phyloP scores from a whole-genome alignment of 208 protist species.

The Porcisia hertigi region DNA sequence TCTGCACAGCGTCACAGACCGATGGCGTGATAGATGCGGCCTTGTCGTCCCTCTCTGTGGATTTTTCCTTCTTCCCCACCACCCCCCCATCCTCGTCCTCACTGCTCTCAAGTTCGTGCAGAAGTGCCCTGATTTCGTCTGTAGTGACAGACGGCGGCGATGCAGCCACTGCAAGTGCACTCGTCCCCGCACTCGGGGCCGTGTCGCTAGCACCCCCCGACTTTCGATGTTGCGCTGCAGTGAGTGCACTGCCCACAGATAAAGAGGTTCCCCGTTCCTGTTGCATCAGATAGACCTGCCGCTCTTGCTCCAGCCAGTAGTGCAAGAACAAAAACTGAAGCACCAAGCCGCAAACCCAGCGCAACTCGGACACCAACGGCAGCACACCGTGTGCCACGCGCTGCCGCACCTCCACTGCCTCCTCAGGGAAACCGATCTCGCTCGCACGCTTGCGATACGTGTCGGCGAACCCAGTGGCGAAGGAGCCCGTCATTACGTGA shows the following conservation, averaged over 20 bases:
- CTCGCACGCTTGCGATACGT: constrained; percentile 83
- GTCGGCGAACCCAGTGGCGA: constrained; percentile 46
- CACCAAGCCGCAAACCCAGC: constrained; percentile 71
- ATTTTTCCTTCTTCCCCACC: not conserved
- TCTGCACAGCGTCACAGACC: not conserved
- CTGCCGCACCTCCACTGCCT: constrained; percentile 88
- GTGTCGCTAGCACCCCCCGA: not conserved
- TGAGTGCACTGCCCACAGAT: not conserved
- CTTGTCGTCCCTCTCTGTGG: not conserved
- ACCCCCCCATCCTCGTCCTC: not conserved
- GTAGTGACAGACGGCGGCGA: constrained; percentile 28
- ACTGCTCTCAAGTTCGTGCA: constrained; percentile 41
- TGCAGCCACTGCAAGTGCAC: not conserved
- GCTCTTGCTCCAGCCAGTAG: constrained; percentile 81
- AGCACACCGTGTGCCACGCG: constrained; percentile 78
- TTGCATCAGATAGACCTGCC: constrained; percentile 51
- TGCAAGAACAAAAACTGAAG: constrained; percentile 78
- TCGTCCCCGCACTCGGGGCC: not conserved
- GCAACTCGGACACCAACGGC: constrained; percentile 73
- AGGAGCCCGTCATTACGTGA: constrained; percentile 86
- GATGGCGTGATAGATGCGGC: not conserved
- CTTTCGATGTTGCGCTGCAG: not conserved
- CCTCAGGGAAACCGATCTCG: constrained; percentile 76
- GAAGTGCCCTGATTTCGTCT: constrained; percentile 62
- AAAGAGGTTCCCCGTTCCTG: not conserved